These are phyloP conservation scores for Atkinsonella texensis DNA, from an alignment of 2,329 filamentous ascomycete species.

Conservation along the genomic window DNA sequence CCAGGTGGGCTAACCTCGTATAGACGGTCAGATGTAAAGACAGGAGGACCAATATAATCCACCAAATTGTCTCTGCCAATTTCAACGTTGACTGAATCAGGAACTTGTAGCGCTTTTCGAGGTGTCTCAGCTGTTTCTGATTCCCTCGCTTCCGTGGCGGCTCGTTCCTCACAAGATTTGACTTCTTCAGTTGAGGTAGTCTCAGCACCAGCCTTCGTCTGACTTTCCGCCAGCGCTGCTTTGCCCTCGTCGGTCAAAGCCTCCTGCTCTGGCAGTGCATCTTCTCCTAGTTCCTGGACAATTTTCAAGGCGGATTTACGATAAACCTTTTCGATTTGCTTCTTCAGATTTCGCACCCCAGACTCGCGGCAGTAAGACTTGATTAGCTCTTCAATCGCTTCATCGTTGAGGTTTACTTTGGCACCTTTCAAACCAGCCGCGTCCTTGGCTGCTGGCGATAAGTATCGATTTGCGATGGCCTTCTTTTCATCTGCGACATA, in stretches of 20 bases:
- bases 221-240: constrained; percentile 56
- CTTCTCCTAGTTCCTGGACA: constrained; percentile 84
- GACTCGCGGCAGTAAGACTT: constrained; percentile 98
- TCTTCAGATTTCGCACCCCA: constrained; percentile 94
- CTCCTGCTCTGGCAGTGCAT: constrained; percentile 65
- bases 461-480: constrained; percentile 88
- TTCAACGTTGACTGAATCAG: constrained; percentile 71
- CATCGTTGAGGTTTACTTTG: constrained; percentile 74
- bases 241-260: constrained; percentile 81
- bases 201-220: constrained; percentile 55
- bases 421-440: constrained; percentile 82
- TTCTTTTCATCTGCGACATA: constrained; percentile 99
- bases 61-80: constrained; percentile 87
- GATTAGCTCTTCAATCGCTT: constrained; percentile 91
- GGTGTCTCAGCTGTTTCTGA: constrained; percentile 48
- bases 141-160: constrained; percentile 22
- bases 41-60: constrained; percentile 90
- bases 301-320: constrained; percentile 96
- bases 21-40: constrained; percentile 90
- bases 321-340: constrained; percentile 99
- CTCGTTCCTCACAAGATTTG: constrained; percentile 12
- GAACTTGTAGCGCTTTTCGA: constrained; percentile 67
- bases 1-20: constrained; percentile 90
- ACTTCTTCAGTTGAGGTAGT: constrained; percentile 24
- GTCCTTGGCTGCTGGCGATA: constrained; percentile 89